phyloP scores from a whole-genome alignment of 257 asterid genomes.

The Misopates orontium region DNA sequence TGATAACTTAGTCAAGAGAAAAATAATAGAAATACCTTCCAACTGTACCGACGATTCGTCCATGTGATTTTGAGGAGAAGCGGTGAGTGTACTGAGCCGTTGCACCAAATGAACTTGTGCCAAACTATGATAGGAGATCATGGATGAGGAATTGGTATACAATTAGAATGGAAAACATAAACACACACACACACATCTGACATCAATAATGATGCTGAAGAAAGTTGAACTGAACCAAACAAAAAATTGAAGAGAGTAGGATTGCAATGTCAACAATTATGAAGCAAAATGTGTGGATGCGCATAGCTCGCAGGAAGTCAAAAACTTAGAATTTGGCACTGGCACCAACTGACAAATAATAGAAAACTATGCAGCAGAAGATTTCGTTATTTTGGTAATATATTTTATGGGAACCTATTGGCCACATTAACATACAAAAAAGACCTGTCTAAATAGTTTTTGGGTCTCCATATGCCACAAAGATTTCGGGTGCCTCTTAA shows the following conservation, averaged over 20 bases:
- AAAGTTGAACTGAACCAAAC: not conserved
- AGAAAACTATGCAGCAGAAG: conserved; percentile 19
- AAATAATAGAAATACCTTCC: conserved; percentile 68
- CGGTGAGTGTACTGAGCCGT: conserved; percentile 69
- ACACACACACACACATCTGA: not conserved
- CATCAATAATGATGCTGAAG: not conserved
- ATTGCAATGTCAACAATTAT: conserved; percentile 2
- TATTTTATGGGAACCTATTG: not conserved
- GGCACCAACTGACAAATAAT: conserved; percentile 3
- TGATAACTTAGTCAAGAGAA: not conserved
- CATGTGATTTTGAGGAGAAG: conserved; percentile 90
- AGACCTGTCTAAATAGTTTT: conserved; percentile 10
- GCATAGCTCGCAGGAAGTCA: conserved; percentile 1
- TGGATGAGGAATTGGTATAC: not conserved
- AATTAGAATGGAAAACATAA: conserved; percentile 9
- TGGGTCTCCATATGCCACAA: conserved; percentile 6
- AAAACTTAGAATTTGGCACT: not conserved
- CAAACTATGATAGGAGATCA: conserved; percentile 58
- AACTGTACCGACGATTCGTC: conserved; percentile 74
- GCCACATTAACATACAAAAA: conserved; percentile 6
- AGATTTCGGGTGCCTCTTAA: conserved; percentile 1
- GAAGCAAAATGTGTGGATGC: conserved; percentile 18
- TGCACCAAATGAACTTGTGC: conserved; percentile 75
- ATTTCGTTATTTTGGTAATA: conserved; percentile 6
- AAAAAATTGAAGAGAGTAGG: not conserved